Base-by-base conservation (phyloP, 2,329 filamentous ascomycete species). In the Penicillium hesseltinei region DNA sequence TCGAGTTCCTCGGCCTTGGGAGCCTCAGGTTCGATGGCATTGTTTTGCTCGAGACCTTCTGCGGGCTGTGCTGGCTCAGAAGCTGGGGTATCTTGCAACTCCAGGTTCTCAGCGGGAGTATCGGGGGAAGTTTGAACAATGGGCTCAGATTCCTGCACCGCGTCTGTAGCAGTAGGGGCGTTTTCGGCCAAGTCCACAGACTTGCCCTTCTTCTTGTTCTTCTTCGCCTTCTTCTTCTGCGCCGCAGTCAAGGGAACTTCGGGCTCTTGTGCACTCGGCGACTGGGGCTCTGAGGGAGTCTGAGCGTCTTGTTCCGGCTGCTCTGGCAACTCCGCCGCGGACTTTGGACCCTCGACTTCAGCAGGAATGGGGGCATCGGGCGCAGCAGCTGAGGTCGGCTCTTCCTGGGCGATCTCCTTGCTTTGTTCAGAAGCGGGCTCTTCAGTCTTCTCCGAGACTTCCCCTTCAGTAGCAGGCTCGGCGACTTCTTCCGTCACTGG, bases 191-290 rank as follows among this genome's bases (percentile, higher is more conserved):
- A 54, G 29, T 66, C 64, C 23, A 62, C 52, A n/a, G 65, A 65
- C 29, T 65, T 62, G 29, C 54, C 57, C 51, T 65, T 67, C 54
- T 65, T 66, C 53, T 67, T 67, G 38, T 63, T 65, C 48, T 64
- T 66, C 59, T 64, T 66, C 29, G 58, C 59, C 54, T 66, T 63
- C 56, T 67, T 61, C 36, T 61, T 66, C 23, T 53, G 50, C 17
- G 40, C 50, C 2, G 61, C 58, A 17, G 65, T 64, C 19, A 67
- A 36, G 5, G 49, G 54, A 15, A 52, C 54, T 9, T 60, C 57
- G 3, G 45, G 47, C 36, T 51, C 21, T 33, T 61, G 60, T 8
- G 47, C 23, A 10, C 8, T 48, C 17, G 45, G 48, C 4, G 40
- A 38, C 39, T 51, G 43, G 17, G 49, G 6, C 17, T 61, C 54